Base-by-base conservation (phyloP, 768 basidiomycete genomes). In the Trametes gibbosa region DNA sequence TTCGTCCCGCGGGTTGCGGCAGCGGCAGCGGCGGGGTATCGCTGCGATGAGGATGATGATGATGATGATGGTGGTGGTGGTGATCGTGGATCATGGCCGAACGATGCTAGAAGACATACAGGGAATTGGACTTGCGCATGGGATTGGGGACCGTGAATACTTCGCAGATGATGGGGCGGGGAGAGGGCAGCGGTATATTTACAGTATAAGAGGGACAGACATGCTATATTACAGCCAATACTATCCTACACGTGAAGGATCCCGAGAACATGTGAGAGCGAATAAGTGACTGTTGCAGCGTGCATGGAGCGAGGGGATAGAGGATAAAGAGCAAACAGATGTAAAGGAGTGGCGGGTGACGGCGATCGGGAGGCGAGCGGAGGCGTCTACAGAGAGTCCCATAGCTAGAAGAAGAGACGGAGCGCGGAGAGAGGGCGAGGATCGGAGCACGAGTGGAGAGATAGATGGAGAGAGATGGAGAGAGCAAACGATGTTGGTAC, bases 341-440 rank as follows among this genome's bases (percentile, higher is more conserved):
- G n/a, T 29, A 37, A 35, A 27, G 35, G 29, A 32, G 29, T 10
- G 29, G 23, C 35, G 34, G 23, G 16, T 25, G 42, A 42, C 27
- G 48, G 21, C 10, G 51, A 53, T 37, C 23, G 19, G 46, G 19
- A 48, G 48, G n/a, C 50, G 53, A 53, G 56, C 34, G 46, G 39
- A 49, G 53, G 24, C 62, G 62, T 63, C 61, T 62, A 62, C 61
- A 62, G 61, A 62, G 61, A 57, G 61, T 62, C 56, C 56, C 61
- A 54, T 41, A 62, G 56, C 55, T 25, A 50, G 47, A 5, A 39
- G 46, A 10, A 32, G 58, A 49, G 50, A 37, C 27, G 27, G 40
- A 50, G 46, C 27, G 27, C 19, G 42, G 41, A 39, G 32, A 37
- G 17, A 45, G 37, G 37, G 17, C 37, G 10, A 4, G 37, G 37